A percentile compares a stretch with the other conserved stretches of the same genome.
These are phyloP conservation scores for Arthrobotrys iridis DNA, from an alignment of 2,329 filamentous ascomycete species.

Conservation along the genomic window DNA sequence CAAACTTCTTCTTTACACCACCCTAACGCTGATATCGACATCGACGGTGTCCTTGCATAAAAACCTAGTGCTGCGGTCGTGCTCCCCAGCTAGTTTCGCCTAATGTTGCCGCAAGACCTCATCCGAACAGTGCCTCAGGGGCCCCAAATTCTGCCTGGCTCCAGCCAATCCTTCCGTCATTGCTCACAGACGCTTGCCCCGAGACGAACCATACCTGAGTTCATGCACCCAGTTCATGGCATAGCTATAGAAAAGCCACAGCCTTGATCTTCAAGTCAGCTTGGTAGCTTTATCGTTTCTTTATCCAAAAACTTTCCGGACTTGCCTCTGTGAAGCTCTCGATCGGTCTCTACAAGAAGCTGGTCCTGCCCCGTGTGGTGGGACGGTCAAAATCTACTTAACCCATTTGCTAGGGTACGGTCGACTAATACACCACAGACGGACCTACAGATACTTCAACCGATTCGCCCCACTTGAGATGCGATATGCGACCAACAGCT, in stretches of 20 bases:
- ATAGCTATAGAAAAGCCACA: constrained; percentile 7
- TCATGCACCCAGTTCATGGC: not conserved
- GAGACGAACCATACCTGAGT: constrained; percentile 29
- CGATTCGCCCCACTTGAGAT: constrained; percentile 49
- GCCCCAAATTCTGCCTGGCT: constrained; percentile 47
- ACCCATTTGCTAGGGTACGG: constrained; percentile 1
- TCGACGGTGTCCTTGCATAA: constrained; percentile 19
- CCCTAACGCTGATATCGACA: constrained; percentile 10
- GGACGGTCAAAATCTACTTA: constrained; percentile 11
- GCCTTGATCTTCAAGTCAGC: not conserved
- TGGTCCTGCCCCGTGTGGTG: not conserved
- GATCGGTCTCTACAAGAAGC: constrained; percentile 1
- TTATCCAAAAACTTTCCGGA: not conserved
- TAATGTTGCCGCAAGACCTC: constrained; percentile 40
- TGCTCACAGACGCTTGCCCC: constrained; percentile 24
- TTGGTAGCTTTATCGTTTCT: not conserved
- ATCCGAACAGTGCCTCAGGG: constrained; percentile 10
- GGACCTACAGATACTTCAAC: constrained; percentile 12
- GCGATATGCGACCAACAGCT: constrained; percentile 51
- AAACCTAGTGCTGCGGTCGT: constrained; percentile 26
- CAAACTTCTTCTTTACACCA: constrained; percentile 25
- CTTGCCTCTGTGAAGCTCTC: not conserved
- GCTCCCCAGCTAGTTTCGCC: constrained; percentile 40
- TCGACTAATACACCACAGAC: constrained; percentile 12
- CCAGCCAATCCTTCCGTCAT: constrained; percentile 39